Percentiles rank a stretch among this genome's conserved stretches.
Evolutionary conservation across 2,329 filamentous ascomycete species (phyloP).

Genomic region (Talaromyces piceae): DNA sequence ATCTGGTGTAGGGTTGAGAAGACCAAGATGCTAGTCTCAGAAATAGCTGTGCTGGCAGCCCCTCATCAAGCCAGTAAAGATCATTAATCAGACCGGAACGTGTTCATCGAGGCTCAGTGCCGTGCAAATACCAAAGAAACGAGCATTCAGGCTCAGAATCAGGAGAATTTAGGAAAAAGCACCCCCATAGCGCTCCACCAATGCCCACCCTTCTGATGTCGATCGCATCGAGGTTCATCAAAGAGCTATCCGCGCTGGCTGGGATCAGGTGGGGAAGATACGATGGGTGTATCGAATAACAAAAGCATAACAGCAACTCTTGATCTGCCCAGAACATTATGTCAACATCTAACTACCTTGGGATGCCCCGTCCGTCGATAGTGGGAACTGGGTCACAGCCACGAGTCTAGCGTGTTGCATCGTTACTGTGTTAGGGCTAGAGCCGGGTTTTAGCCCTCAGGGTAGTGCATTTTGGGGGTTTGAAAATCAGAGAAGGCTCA

Average conservation of each 20-base stretch:
- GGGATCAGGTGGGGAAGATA: neutral
- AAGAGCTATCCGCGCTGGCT: neutral
- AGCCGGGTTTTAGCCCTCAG: neutral
- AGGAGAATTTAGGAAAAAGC: neutral
- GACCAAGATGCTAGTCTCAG: neutral
- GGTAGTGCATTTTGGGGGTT: no score
- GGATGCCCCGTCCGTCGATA: neutral
- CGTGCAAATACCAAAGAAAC: no score
- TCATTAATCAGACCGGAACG: neutral
- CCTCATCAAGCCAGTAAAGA: neutral
- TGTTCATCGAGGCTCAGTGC: neutral
- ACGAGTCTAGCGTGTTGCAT: neutral
- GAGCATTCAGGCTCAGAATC: neutral
- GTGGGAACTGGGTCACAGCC: neutral
- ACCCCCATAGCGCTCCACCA: neutral
- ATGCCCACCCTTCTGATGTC: neutral
- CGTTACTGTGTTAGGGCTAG: neutral
- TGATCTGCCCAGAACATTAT: neutral
- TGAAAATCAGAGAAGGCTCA: no score
- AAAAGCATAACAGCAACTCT: neutral
- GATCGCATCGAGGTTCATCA: neutral
- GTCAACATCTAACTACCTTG: neutral
- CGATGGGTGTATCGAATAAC: neutral
- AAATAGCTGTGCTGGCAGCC: neutral
- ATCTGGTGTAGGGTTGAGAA: neutral